These are phyloP conservation scores for Amanita rimosa DNA, from an alignment of 768 basidiomycete species.

Conservation along the genomic window DNA sequence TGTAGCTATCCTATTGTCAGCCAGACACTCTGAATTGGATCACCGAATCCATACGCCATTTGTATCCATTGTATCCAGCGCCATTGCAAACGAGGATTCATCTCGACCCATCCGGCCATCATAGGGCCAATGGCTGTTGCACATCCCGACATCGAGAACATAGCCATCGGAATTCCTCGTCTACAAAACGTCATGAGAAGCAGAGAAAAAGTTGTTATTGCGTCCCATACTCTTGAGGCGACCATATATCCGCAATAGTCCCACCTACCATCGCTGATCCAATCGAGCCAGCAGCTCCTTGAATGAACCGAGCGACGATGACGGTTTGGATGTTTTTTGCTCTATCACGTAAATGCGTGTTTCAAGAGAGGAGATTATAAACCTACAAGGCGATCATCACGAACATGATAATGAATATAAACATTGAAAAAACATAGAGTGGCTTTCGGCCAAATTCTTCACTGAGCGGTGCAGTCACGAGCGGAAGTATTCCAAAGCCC, in stretches of 20 bases:
- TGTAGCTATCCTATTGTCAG: not conserved
- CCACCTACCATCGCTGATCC: slow-evolving; percentile 67
- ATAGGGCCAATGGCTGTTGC: slow-evolving; percentile 58
- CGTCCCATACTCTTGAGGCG: slow-evolving; percentile 40
- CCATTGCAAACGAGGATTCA: slow-evolving; percentile 48
- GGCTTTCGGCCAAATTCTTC: slow-evolving; percentile 64
- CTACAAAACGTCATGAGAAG: slow-evolving; percentile 20
- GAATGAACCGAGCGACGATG: slow-evolving; percentile 50
- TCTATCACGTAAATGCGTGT: slow-evolving; percentile 14
- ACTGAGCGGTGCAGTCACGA: slow-evolving; percentile 58
- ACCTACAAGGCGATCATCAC: slow-evolving; percentile 34
- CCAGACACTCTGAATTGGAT: not conserved
- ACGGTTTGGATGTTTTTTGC: slow-evolving; percentile 48
- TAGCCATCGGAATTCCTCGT: slow-evolving; percentile 68
- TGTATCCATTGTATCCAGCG: slow-evolving; percentile 82
- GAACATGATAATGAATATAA: slow-evolving; percentile 41
- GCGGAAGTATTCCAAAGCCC: slow-evolving; percentile 52
- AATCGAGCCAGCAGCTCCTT: slow-evolving; percentile 58
- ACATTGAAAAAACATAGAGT: slow-evolving; percentile 39
- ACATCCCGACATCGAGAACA: slow-evolving; percentile 50
- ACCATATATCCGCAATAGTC: slow-evolving; percentile 62
- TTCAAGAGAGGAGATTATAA: not conserved
- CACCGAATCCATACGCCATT: slow-evolving; percentile 34
- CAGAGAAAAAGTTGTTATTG: not conserved
- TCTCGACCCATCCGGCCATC: slow-evolving; percentile 56